A percentile compares a stretch with the other conserved stretches of the same genome.
These are phyloP conservation scores for Ochromonas danica DNA, from an alignment of 108 stramenopile species.

Conservation along the genomic window DNA sequence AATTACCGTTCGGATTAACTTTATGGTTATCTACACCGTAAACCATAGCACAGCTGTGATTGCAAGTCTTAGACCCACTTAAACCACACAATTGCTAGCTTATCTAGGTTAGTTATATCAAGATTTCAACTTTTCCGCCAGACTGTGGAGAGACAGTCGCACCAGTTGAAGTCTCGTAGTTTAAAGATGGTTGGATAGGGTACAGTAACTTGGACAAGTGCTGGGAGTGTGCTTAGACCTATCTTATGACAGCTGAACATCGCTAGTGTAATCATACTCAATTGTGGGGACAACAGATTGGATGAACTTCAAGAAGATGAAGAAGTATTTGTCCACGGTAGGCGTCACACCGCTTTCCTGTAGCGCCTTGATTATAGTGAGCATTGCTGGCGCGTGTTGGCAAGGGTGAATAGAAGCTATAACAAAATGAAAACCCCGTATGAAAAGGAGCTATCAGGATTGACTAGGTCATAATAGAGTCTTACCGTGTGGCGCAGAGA, in stretches of 20 bases:
- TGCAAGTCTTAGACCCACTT: too few species aligned
- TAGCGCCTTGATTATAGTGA: slow-evolving; percentile 84
- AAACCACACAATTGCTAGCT: too few species aligned
- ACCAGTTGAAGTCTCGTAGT: too few species aligned
- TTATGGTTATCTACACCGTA: too few species aligned
- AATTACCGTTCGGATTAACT: too few species aligned
- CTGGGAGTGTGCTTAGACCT: too few species aligned
- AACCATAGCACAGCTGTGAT: too few species aligned
- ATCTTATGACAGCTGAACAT: slow-evolving; percentile 62
- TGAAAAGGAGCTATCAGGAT: not conserved
- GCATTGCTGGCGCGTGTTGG: slow-evolving; percentile 97
- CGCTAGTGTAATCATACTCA: slow-evolving; percentile 98
- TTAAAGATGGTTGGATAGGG: too few species aligned
- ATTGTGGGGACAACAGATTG: slow-evolving; percentile 95
- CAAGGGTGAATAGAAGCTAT: slow-evolving; percentile 5
- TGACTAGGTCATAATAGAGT: not conserved
- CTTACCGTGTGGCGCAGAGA: slow-evolving; percentile 37
- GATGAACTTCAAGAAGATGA: slow-evolving; percentile 98
- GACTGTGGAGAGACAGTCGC: too few species aligned
- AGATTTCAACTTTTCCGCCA: too few species aligned
- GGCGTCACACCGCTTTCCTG: slow-evolving; percentile 53
- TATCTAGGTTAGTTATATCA: too few species aligned
- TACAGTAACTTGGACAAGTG: too few species aligned
- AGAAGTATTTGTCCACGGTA: slow-evolving; percentile 89
- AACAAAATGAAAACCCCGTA: not conserved